Base-by-base conservation (phyloP, 805 yeast species). In the Candida quercuum region DNA sequence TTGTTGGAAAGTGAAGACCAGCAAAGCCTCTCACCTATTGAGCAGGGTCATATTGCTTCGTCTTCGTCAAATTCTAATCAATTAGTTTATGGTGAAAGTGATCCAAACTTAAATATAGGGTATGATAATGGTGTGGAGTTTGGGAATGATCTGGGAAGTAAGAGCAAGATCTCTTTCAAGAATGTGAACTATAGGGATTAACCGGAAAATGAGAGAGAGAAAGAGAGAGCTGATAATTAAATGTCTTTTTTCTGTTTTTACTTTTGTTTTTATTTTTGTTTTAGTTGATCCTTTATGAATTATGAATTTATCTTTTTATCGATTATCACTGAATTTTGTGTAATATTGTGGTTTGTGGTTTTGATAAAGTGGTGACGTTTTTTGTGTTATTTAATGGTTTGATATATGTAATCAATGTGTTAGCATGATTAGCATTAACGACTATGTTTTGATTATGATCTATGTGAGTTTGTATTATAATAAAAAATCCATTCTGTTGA, bases 121-220 rank as follows among this genome's bases (percentile, higher is more conserved):
- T n/a, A n/a, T 10, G 16, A 30, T 9, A 30, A 30, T 12, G 6
- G 12, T 17, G 32, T 29, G 19, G 33, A 16, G 21, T 28, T 28
- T 28, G 31, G 31, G 6, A 17, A 17, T 17, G 18, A 28, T 5
- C 18, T 28, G 21, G 28, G 31, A 10, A 24, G 16, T 29, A 36
- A 47, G 36, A 32, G 29, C 2, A 36, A 46, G 32, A 52, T 52
- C 25, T 52, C 53, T 6, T 52, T 52, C 42, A 52, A 52, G 39
- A 40, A 49, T 35, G 51, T 52, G 11, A 42, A 47, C 37, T 52
- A 51, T 38, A 47, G 39, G 17, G 41, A 33, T 16, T 51, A 38
- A 41, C n/a, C n/a, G n/a, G n/a, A n/a, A n/a, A n/a, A n/a, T n/a
- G n/a, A n/a, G n/a, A n/a, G n/a, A n/a, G n/a, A n/a, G n/a, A n/a